Base-by-base conservation (phyloP, 768 basidiomycete genomes). In the Lactarius sp. region DNA sequence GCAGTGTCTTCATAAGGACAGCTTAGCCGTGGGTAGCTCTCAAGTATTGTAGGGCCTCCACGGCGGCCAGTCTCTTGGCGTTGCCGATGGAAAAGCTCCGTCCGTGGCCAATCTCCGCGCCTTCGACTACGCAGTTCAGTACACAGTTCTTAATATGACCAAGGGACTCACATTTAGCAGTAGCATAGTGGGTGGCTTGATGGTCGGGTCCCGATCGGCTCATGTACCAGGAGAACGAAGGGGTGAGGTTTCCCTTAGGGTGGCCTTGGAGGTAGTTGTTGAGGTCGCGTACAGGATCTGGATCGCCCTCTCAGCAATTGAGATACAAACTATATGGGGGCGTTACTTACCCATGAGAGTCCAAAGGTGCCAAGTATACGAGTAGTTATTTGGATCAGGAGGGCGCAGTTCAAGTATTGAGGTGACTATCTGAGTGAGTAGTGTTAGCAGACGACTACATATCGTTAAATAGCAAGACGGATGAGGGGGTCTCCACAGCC, bases 241-340 rank as follows among this genome's bases (percentile, higher is more conserved):
- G 34, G 12, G 51, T 39, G 1, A 62, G 44, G 13, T 62, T 63
- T 5, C 62, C 62, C 36, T 7, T 31, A 16, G 44, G 18, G 27
- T 63, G 34, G 9, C 62, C 42, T 39, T 58, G 56, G 31, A 63
- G 51, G n/a, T 12, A 37, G 44, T 58, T 47, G n/a, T 63, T 63
- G 42, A 64, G 59, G 41, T 60, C 49, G 22, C 63, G 63, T 0
- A 60, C 27, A 18, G 34, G 34, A 49, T 64, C 62, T 31, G 44
- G 13, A 33, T 42, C 16, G 22, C 22, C 4, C 0, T 41, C 14
- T 60, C 53, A 56, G 6, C 13, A 1, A 0, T 10, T 39, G 18
- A 1, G 14, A 20, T 12, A 34, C 18, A 34, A 34, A 9, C 9
- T 12, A 34, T 12, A 56, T 12, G 22, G 31, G 42, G 46, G 13